A percentile compares a stretch with the other conserved stretches of the same genome.
phyloP scores from a whole-genome alignment of 129 eudicot species.

The Heracleum sosnowskyi region DNA sequence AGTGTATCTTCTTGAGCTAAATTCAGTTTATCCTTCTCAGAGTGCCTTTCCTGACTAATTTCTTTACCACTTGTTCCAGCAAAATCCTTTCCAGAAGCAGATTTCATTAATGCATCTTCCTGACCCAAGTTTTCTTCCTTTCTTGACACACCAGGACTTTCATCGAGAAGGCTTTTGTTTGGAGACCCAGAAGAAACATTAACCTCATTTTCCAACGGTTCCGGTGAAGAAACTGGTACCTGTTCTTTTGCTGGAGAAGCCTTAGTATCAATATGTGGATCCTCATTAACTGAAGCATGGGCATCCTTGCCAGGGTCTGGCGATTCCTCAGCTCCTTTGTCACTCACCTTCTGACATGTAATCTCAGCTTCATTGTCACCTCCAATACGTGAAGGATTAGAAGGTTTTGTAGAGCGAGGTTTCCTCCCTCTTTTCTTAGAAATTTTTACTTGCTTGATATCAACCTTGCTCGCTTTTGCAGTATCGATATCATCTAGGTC shows the following conservation, averaged over 20 bases:
- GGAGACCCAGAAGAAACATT: slow-evolving; percentile 40
- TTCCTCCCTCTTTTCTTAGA: slow-evolving; percentile 31
- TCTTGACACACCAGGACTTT: slow-evolving; percentile 26
- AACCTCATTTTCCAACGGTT: slow-evolving; percentile 30
- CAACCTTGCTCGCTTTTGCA: slow-evolving; percentile 23
- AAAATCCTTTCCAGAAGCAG: slow-evolving; percentile 23
- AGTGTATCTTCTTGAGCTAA: slow-evolving; percentile 28
- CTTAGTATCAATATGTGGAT: slow-evolving; percentile 25
- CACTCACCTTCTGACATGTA: slow-evolving; percentile 3
- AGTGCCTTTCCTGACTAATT: background rate
- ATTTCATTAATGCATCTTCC: slow-evolving; percentile 22
- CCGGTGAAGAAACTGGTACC: slow-evolving; percentile 39
- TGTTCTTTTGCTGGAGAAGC: slow-evolving; percentile 32
- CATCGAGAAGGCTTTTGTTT: slow-evolving; percentile 46
- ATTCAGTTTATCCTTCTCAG: slow-evolving; percentile 27
- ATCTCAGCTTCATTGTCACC: slow-evolving; percentile 29
- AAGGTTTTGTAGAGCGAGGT: slow-evolving; percentile 29
- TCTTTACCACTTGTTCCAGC: slow-evolving; percentile 21
- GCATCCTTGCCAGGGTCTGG: slow-evolving; percentile 26
- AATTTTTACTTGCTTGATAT: slow-evolving; percentile 31
- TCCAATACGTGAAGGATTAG: slow-evolving; percentile 40
- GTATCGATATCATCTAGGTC: slow-evolving; percentile 33
- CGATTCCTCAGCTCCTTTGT: slow-evolving; percentile 27
- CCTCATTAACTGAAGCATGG: slow-evolving; percentile 20
- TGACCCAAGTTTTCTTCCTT: slow-evolving; percentile 29